Evolutionary conservation across 2,329 filamentous ascomycete species (phyloP), one percentile per base, ranked within the genome.

Genomic region (Trichophyton schoenleinii): DNA sequence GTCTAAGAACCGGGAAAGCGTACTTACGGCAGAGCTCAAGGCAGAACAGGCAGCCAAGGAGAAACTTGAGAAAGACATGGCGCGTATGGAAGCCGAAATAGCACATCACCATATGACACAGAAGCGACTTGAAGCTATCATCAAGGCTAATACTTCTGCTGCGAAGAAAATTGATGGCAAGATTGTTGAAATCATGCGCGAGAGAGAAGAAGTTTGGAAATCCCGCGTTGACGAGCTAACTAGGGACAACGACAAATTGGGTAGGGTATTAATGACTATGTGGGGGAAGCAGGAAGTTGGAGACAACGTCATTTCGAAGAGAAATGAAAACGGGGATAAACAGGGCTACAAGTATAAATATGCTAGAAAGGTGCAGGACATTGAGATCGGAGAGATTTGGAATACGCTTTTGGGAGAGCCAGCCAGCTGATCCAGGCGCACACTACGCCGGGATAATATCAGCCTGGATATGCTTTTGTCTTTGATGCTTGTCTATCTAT

Each of bases 141-240:
- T 76, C 25, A 69, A 71, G 11, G 68, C 69, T 1, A 77, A 76
- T 60, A 73, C 76, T n/a, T 73, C 75, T 52, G 69, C 74, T 1
- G 69, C 74, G 15, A 68, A 68, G 0, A 73, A 71, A 2, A 59
- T 77, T 18, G 75, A 77, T 63, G 65, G 70, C 60, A 71, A 72
- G 42, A 74, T 78, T 59, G 71, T 73, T 8, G 67, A 69, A 53
- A 73, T 74, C 0, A 69, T 76, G 13, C 73, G 76, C 57, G 75
- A 73, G 64, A 70, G 75, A 38, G 75, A 78, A 65, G 70, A 71
- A 25, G 73, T 75, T 60, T 78, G 75, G 75, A 70, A 75, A 61
- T 68, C 71, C 0, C 71, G 75, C 3, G 68, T 76, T 2, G 71
- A 77, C 57, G 63, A 75, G 11, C 64, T 77, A 6, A 70, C 77